Evolutionary conservation across 371 early-diverging fungal species (phyloP).

Genomic region (Lichtheimia ramosa): DNA sequence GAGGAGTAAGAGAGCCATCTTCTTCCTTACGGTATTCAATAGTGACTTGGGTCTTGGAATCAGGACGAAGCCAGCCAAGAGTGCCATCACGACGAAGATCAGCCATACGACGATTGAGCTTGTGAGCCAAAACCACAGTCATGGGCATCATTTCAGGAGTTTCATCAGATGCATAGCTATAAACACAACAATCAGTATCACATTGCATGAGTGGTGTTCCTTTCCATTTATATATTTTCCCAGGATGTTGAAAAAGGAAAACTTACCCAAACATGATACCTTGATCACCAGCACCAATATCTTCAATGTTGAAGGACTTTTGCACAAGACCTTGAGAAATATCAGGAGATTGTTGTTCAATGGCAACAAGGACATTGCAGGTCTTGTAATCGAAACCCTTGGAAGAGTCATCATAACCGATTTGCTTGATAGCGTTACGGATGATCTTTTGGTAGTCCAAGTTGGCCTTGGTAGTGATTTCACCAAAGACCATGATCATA

Average conservation of each 20-base stretch:
- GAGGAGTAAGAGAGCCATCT: slow-evolving; percentile 89
- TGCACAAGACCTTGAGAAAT: slow-evolving; percentile 96
- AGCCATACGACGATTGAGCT: slow-evolving; percentile 94
- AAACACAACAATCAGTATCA: too few species aligned
- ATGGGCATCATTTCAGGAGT: slow-evolving; percentile 99
- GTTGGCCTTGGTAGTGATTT: slow-evolving; percentile 97
- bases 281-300: slow-evolving; percentile 99
- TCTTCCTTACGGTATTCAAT: slow-evolving; percentile 95
- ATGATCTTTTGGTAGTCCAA: slow-evolving; percentile 98
- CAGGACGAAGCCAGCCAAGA: slow-evolving; percentile 94
- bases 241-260: too few species aligned
- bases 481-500: slow-evolving; percentile 99
- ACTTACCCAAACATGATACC: slow-evolving; percentile 91
- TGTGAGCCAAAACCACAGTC: slow-evolving; percentile 94
- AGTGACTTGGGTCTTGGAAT: slow-evolving; percentile 99
- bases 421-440: slow-evolving; percentile 95
- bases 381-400: slow-evolving; percentile 99
- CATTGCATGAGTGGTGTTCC: too few species aligned
- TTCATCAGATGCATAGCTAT: slow-evolving; percentile 93
- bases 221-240: too few species aligned
- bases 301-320: slow-evolving; percentile 87
- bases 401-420: slow-evolving; percentile 96
- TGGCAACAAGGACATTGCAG: slow-evolving; percentile 97
- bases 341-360: slow-evolving; percentile 99
- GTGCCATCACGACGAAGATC: slow-evolving; percentile 93